A percentile compares a stretch with the other conserved stretches of the same genome.
Conservation (phyloP, 2,329 filamentous ascomycete genomes). For the Ophiostoma triangulosporum region DNA sequence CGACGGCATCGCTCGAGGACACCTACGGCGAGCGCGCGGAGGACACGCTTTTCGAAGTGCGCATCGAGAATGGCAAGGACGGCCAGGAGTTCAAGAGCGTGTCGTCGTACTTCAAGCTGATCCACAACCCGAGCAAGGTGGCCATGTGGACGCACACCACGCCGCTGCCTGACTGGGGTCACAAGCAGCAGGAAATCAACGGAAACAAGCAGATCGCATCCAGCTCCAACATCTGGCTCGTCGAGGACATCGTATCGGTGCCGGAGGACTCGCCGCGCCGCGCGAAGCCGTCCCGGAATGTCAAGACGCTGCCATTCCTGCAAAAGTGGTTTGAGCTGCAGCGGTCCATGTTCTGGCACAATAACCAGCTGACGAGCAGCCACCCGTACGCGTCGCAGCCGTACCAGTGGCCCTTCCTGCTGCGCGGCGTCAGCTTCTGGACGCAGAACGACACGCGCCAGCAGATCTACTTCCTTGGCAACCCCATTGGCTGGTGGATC, state of each 20-base stretch:
- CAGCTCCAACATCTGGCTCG: slow-evolving; percentile 86
- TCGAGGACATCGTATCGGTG: slow-evolving; percentile 80
- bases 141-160: slow-evolving; percentile 98
- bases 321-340: slow-evolving; percentile 94
- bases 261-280: slow-evolving; percentile 58
- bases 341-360: slow-evolving; percentile 98
- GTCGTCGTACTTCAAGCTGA: slow-evolving; percentile 86
- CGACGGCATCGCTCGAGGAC: slow-evolving; percentile 60
- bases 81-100: slow-evolving; percentile 79
- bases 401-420: slow-evolving; percentile 94
- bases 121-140: slow-evolving; percentile 89
- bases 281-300: slow-evolving; percentile 59
- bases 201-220: slow-evolving; percentile 92
- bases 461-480: slow-evolving; percentile 98
- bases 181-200: slow-evolving; percentile 97
- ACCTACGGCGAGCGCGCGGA: slow-evolving; percentile 63
- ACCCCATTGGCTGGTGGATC: slow-evolving; percentile 96
- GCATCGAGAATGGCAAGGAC: slow-evolving; percentile 72
- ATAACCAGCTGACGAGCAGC: slow-evolving; percentile 92
- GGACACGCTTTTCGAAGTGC: slow-evolving; percentile 86
- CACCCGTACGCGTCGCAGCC: slow-evolving; percentile 93
- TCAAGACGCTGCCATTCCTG: slow-evolving; percentile 78
- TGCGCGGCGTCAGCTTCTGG: slow-evolving; percentile 98
- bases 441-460: slow-evolving; percentile 87
- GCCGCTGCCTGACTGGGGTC: slow-evolving; percentile 92